phyloP scores from a whole-genome alignment of 495 filamentous ascomycete species.

The Penicillium riverlandense region DNA sequence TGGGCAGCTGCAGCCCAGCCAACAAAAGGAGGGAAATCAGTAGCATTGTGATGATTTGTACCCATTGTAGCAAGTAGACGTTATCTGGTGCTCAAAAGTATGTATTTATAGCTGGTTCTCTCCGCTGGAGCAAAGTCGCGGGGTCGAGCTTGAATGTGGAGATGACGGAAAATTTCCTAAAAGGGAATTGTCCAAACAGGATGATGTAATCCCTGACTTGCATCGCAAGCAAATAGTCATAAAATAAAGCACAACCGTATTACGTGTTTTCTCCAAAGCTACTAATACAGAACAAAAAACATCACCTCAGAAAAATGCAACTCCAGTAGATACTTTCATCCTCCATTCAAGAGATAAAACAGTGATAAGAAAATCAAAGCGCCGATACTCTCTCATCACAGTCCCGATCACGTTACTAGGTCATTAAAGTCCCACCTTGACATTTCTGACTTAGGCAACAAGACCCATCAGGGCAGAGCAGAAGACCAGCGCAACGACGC shows the following conservation, averaged over 20 bases:
- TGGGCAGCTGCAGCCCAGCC: neutral
- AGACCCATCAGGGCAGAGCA: conserved; percentile 25
- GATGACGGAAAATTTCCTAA: neutral
- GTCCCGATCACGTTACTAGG: neutral
- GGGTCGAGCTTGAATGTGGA: neutral
- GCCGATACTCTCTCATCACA: neutral
- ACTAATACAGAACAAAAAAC: too few relatives aligned
- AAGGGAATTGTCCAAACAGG: neutral
- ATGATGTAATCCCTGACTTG: neutral
- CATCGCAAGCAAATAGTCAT: neutral
- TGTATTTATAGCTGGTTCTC: neutral
- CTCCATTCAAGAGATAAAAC: neutral
- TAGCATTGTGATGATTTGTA: neutral
- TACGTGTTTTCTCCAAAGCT: neutral
- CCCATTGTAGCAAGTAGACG: neutral
- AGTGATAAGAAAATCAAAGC: neutral
- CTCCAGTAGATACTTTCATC: neutral
- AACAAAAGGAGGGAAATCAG: neutral
- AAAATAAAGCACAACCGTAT: neutral
- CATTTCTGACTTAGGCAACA: conserved; percentile 7
- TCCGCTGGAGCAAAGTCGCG: neutral
- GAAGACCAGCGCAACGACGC: conserved; percentile 31
- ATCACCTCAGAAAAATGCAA: neutral
- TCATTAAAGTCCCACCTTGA: neutral
- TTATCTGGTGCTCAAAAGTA: neutral